Evolutionary conservation across 257 asterid genomes (phyloP).

Genomic region (Coffea eugenioides): DNA sequence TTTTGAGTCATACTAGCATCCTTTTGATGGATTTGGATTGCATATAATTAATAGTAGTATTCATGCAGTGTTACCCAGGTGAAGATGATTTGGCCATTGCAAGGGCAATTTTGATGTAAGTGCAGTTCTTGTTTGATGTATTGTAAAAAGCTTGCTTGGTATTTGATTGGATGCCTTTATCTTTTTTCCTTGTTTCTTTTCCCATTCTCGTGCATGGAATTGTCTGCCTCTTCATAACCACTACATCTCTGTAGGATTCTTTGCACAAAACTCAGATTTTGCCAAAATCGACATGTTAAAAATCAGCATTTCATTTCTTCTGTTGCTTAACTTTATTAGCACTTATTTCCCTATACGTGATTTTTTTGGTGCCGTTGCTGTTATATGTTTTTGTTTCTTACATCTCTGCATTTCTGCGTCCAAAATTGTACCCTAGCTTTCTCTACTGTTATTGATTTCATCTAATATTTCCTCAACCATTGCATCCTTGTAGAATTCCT

Average conservation of each 20-base stretch:
- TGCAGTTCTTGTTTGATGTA: conserved; percentile 15
- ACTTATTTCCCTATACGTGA: neutral
- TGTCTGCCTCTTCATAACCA: neutral
- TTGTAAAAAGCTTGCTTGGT: neutral
- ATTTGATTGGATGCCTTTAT: conserved; percentile 1
- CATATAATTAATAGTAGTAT: conserved; percentile 20
- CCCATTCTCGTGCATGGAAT: neutral
- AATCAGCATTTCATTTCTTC: neutral
- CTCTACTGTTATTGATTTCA: neutral
- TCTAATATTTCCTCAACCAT: neutral
- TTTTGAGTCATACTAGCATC: neutral
- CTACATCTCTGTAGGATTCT: neutral
- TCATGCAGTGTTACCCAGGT: conserved; percentile 94
- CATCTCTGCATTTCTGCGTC: neutral
- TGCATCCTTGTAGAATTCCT: neutral
- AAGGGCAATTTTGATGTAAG: conserved; percentile 89
- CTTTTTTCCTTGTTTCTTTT: neutral
- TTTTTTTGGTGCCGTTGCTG: neutral
- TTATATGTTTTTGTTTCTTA: neutral
- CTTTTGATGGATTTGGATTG: neutral
- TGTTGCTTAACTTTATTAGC: neutral
- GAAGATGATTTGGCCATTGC: conserved; percentile 96
- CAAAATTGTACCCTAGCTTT: neutral
- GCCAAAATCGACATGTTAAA: neutral
- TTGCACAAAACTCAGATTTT: neutral